These are phyloP conservation scores for Rhodotorula sp. DNA, from an alignment of 1,284 basidiomycete species.

Conservation along the genomic window DNA sequence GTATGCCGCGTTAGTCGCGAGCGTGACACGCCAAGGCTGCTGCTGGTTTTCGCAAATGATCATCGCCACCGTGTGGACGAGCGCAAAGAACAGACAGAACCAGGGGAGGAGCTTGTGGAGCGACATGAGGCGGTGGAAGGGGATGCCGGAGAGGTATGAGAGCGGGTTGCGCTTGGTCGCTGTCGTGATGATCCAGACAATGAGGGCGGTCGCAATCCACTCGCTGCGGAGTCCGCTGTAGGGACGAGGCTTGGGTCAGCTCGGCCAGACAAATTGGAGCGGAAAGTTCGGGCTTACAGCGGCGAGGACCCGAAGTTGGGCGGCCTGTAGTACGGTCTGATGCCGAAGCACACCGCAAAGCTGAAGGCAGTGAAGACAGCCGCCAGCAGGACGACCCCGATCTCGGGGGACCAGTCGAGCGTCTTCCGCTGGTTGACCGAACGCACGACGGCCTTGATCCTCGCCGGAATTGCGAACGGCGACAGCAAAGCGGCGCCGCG, in stretches of 20 bases:
- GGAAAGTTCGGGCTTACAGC: background rate
- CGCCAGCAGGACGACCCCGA: background rate
- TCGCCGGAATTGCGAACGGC: background rate
- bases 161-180: constrained; percentile 52
- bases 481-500: background rate
- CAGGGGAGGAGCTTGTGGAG: constrained; percentile 52
- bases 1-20: background rate
- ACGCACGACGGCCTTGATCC: background rate
- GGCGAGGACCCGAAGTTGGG: constrained; percentile 8
- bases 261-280: no score
- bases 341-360: background rate
- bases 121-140: constrained; percentile 54
- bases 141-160: constrained; percentile 50
- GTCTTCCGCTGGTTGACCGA: background rate
- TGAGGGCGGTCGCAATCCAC: constrained; percentile 5
- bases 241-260: no score
- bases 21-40: constrained; percentile 14
- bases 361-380: background rate
- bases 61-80: constrained; percentile 27
- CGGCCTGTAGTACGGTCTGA: constrained; percentile 10
- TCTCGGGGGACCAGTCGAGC: background rate
- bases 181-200: constrained; percentile 42
- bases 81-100: constrained; percentile 16
- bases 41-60: constrained; percentile 15
- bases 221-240: constrained; percentile 3